Evolutionary conservation across 331 rosid species (phyloP).

Genomic region (Quercus phellos): DNA sequence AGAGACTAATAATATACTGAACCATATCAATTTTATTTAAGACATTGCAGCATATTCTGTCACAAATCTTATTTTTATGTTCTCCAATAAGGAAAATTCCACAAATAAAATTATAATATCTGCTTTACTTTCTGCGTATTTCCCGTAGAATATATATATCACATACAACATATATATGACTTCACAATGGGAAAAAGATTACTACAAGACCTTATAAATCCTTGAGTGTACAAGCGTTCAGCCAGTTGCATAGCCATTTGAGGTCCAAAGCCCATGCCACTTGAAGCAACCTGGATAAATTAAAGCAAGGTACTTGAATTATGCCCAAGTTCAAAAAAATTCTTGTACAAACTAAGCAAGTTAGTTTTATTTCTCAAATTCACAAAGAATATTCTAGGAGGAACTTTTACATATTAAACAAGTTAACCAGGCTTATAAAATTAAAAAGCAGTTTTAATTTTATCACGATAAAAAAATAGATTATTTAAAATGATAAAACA

Average conservation of each 20-base stretch:
- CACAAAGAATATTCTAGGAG: not conserved
- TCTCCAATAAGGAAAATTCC: not conserved
- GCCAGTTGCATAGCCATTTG: slow-evolving; percentile 94
- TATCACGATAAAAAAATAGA: not conserved
- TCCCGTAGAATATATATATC: not conserved
- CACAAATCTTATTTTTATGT: not conserved
- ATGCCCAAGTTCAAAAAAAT: slow-evolving; percentile 6
- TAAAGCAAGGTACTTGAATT: not conserved
- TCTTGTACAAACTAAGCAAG: not conserved
- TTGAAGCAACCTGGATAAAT: slow-evolving; percentile 79
- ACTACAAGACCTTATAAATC: slow-evolving; percentile 72
- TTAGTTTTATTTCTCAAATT: not conserved
- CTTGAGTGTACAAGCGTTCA: slow-evolving; percentile 91
- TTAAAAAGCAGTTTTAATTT: too few relatives aligned
- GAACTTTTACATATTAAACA: not conserved
- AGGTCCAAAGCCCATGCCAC: slow-evolving; percentile 94
- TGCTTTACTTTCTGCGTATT: not conserved
- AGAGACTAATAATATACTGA: not conserved
- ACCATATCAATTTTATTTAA: not conserved
- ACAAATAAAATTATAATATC: not conserved
- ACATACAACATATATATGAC: not conserved
- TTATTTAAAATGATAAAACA: not conserved
- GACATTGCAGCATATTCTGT: not conserved
- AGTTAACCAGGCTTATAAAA: not conserved
- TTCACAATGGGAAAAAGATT: not conserved